These are phyloP conservation scores for Solanum megistacrolobum DNA, from an alignment of 257 asterid genomes.

Conservation along the genomic window DNA sequence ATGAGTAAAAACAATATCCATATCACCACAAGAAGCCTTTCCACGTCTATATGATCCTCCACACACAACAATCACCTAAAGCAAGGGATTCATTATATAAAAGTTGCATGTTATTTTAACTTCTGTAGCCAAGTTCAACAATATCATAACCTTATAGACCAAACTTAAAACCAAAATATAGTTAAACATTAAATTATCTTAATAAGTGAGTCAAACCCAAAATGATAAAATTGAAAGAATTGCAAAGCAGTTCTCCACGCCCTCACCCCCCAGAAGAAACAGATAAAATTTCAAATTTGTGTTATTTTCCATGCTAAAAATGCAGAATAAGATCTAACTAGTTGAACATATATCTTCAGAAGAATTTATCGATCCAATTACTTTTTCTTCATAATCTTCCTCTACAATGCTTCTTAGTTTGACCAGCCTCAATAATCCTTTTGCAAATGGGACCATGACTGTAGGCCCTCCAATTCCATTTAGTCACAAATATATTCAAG, in stretches of 20 bases:
- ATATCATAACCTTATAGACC: neutral
- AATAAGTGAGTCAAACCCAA: neutral
- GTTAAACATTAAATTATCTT: neutral
- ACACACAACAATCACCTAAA: conserved; percentile 64
- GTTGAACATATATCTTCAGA: neutral
- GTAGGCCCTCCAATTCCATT: neutral
- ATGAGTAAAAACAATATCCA: conserved; percentile 87
- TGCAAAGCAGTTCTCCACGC: neutral
- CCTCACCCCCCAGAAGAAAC: neutral
- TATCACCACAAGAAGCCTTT: conserved; percentile 86
- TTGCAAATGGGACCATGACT: neutral
- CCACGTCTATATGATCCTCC: conserved; percentile 99
- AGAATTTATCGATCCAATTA: neutral
- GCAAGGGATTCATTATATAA: neutral
- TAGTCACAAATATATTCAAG: neutral
- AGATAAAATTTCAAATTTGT: neutral
- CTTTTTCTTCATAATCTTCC: neutral
- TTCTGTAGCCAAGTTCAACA: neutral
- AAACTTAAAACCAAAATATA: neutral
- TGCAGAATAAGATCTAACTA: neutral
- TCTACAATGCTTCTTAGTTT: neutral
- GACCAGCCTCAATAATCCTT: neutral
- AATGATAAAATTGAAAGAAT: neutral
- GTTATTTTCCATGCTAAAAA: neutral
- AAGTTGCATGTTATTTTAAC: neutral